Base-by-base conservation (phyloP, 495 filamentous ascomycete species). In the Hypoxylon intermedium region DNA sequence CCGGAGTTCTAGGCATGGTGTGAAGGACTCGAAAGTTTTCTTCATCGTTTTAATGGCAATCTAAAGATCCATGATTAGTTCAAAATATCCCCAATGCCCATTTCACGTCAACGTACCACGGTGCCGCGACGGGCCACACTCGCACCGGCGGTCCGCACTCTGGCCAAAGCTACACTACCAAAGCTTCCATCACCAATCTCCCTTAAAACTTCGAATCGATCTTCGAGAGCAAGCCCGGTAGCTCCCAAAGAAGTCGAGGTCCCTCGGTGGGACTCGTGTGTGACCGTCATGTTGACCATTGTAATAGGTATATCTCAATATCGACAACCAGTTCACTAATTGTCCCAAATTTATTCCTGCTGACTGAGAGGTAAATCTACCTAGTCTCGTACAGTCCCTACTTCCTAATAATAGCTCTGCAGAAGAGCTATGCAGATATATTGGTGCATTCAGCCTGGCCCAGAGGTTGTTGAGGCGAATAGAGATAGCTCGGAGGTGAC, bases 31-130 rank as follows among this genome's bases (percentile, higher is more conserved):
- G 64, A 98, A 99, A 0, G 89, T 91, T 83, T 99, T 99, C 83
- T 99, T 99, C 95, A 99, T 98, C 13, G 94, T 97, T 79, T 99
- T 99, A 72, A 99, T 97, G 2, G 94, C 94, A 65, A 98, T 92
- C 94, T 98, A 56, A 19, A 41, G 21, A 42, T 30, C n/a, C 51
- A 15, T 44, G 24, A 55, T 77, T 42, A 79, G 72, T 65, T 16
- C 54, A 52, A 33, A 13, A 13, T 34, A 21, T 42, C 41, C 13
- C 12, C 6, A 21, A 47, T 36, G 15, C 24, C 31, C 20, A 24
- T 36, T 43, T 38, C 24, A 41, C 34, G 23, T 16, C 28, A 51
- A 81, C 87, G 74, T 86, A 99, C 94, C 80, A 98, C 82, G 26
- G 92, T 97, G 53, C 93, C 93, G 67, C 93, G 82, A 60, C 93